Conservation (phyloP, 2,329 filamentous ascomycete genomes). For the Tolypocladium tundrense region DNA sequence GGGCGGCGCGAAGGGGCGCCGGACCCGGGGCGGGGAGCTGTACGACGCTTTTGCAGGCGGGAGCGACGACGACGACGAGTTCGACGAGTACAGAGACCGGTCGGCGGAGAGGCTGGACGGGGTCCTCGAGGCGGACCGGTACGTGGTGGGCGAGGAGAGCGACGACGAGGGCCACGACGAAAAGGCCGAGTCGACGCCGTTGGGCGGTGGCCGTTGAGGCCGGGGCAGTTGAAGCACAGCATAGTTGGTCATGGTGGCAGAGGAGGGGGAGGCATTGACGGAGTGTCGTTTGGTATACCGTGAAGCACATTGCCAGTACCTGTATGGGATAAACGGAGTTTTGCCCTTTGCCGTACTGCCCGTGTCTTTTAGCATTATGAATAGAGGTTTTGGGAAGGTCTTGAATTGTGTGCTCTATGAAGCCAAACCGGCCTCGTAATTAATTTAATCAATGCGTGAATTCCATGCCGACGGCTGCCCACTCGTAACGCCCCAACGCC, state of each 20-base stretch:
- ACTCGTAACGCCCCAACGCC: background rate
- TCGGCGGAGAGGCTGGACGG: slow-evolving; percentile 18
- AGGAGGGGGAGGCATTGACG: background rate
- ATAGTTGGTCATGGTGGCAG: background rate
- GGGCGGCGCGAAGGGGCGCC: slow-evolving; percentile 31
- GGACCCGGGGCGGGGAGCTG: slow-evolving; percentile 69
- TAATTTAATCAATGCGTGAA: background rate
- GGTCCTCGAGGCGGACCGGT: slow-evolving; percentile 25
- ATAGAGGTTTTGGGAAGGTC: background rate
- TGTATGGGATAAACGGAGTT: background rate
- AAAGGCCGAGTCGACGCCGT: slow-evolving; percentile 13
- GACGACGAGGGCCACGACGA: slow-evolving; percentile 17
- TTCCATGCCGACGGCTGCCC: background rate
- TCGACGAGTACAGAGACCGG: slow-evolving; percentile 31
- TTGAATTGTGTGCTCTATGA: background rate
- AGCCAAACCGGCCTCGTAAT: background rate
- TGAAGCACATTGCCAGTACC: background rate
- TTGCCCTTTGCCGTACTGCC: background rate
- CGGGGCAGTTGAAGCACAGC: slow-evolving; percentile 1
- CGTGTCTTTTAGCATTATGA: background rate
- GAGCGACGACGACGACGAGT: slow-evolving; percentile 52
- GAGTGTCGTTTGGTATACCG: background rate
- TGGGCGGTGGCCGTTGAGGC: slow-evolving; percentile 9
- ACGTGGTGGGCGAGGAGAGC: slow-evolving; percentile 40
- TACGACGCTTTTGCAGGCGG: slow-evolving; percentile 97